A percentile compares a stretch with the other conserved stretches of the same genome.
phyloP scores from a whole-genome alignment of 495 filamentous ascomycete species.

The Elaphomyces granulatus region DNA sequence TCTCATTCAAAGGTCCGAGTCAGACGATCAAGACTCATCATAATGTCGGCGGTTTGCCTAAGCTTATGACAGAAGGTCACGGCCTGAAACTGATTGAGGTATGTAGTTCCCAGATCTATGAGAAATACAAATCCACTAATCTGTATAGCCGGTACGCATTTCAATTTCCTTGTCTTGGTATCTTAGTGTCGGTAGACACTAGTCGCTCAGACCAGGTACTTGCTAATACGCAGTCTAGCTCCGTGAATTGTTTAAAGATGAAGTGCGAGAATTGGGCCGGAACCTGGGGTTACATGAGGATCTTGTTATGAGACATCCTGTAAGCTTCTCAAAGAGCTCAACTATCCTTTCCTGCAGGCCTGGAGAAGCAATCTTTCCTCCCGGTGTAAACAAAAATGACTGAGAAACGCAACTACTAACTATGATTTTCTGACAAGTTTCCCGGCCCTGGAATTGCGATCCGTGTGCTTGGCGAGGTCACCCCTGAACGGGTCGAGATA shows the following conservation, averaged over 20 bases:
- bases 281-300: slow-evolving; percentile 62
- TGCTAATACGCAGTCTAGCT: no score
- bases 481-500: slow-evolving; percentile 60
- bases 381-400: neutral
- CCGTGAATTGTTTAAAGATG: slow-evolving; percentile 69
- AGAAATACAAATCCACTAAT: no score
- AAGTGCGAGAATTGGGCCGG: slow-evolving; percentile 55
- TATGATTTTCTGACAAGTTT: slow-evolving; percentile 9
- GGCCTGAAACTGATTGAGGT: slow-evolving; percentile 65
- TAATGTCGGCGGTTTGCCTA: slow-evolving; percentile 19
- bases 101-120: no score
- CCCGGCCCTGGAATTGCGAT: slow-evolving; percentile 71
- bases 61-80: slow-evolving; percentile 40
- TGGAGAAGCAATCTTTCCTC: no score
- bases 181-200: no score
- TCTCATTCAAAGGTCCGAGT: slow-evolving; percentile 69
- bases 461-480: slow-evolving; percentile 81
- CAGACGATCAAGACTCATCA: slow-evolving; percentile 56
- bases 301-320: slow-evolving; percentile 73
- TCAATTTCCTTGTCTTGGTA: no score
- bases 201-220: no score
- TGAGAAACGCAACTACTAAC: slow-evolving; percentile 21
- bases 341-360: no score
- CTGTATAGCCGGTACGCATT: no score
- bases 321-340: no score